Base-by-base conservation (phyloP, 1,284 basidiomycete genomes). In the Trichosporon ovoides region DNA sequence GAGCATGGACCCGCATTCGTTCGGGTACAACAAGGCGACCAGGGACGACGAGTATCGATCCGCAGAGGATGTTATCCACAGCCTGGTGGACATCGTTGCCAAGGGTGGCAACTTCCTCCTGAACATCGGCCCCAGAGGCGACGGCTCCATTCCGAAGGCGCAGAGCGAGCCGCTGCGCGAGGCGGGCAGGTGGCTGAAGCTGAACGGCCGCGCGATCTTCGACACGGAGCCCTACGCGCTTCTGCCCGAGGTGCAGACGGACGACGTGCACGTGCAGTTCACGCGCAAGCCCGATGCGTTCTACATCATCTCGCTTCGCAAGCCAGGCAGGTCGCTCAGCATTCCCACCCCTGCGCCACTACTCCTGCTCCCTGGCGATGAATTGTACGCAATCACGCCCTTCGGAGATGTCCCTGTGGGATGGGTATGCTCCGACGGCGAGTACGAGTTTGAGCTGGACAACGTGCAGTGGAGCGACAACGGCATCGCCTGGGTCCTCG, bases 121-220 rank as follows among this genome's bases (percentile, higher is more conserved):
- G 5, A 81, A 84, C 53, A 67, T 84, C 14, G 83, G 83, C 0
- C 83, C 83, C 0, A 81, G 77, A 2, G 82, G 81, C 0, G 81
- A 83, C 56, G 83, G 83, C 0, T 75, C 78, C 28, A 81, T 84
- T 33, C 79, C 82, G 35, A 70, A 71, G 3, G 77, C 80, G 0
- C 81, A 82, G 78, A 70, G 70, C 37, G 66, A 80, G 10, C 80
- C 80, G 38, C 73, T 84, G n/a, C 72, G 80, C 9, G 81, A 78
- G 19, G 79, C 80, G 9, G 83, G 83, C 0, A 61, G 61, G 38
- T 84, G 83, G 83, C 73, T 84, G 53, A 72, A 77, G 49, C 77
- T 79, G 38, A 78, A 81, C 3, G 82, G 82, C 16, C 71, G 77
- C 1, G 83, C 82, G 36, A 77, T 84, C 14, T 84, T 83, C 52